phyloP scores from a whole-genome alignment of 495 filamentous ascomycete species.

The Trichoderma erinaceum region DNA sequence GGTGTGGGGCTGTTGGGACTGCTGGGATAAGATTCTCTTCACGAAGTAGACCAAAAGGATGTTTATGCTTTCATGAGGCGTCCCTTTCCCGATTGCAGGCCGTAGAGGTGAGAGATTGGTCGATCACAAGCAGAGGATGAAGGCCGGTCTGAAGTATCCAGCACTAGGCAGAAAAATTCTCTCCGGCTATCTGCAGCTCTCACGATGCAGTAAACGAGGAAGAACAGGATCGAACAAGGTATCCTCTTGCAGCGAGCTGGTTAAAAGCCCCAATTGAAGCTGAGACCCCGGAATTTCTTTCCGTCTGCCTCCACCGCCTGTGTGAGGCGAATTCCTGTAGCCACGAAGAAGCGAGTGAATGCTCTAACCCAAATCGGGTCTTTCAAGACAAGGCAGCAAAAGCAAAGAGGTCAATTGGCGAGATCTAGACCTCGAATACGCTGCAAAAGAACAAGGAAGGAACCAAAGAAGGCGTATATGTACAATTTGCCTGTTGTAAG shows the following conservation, averaged over 20 bases:
- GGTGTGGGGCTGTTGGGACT: not conserved
- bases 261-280: not conserved
- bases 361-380: conserved; percentile 2
- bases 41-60: not conserved
- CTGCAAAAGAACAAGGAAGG: conserved; percentile 11
- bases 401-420: not conserved
- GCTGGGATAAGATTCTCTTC: conserved; percentile 5
- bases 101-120: not conserved
- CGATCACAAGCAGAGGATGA: not conserved
- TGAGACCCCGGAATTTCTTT: not conserved
- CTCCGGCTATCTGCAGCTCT: not conserved
- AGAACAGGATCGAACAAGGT: not conserved
- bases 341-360: not conserved
- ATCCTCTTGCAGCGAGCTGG: not conserved
- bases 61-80: not conserved
- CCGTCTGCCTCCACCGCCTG: not conserved
- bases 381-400: not conserved
- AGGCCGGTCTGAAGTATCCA: not conserved
- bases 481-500: not conserved
- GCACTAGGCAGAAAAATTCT: not conserved
- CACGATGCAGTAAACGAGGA: not conserved
- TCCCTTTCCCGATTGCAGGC: not conserved
- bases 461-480: not conserved
- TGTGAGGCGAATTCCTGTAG: conserved; percentile 1
- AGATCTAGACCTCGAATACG: not conserved